Percentiles rank a stretch among this genome's conserved stretches.
phyloP scores from a whole-genome alignment of 2,329 filamentous ascomycete species.

The Cadophora sp. region DNA sequence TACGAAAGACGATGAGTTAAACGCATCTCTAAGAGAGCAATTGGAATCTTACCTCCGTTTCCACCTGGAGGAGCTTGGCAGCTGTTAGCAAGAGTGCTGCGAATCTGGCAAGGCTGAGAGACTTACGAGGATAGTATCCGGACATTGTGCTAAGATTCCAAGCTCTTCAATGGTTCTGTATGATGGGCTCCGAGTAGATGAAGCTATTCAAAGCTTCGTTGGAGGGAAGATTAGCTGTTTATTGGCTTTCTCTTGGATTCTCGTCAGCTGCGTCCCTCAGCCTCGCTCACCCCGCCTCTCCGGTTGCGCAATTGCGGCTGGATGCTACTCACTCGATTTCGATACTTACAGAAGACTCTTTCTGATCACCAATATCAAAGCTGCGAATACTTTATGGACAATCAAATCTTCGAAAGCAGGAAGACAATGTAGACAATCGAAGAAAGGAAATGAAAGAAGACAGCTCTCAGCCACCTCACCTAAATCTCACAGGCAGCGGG shows the following conservation, averaged over 20 bases:
- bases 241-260: constrained; percentile 14
- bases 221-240: constrained; percentile 13
- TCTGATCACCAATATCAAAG: neutral
- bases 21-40: neutral
- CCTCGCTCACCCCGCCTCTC: constrained; percentile 21
- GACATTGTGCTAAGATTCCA: constrained; percentile 37
- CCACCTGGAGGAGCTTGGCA: constrained; percentile 42
- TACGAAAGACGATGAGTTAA: constrained; percentile 25
- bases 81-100: constrained; percentile 32
- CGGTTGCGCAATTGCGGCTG: neutral
- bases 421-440: neutral
- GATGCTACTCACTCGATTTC: constrained; percentile 5
- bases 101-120: constrained; percentile 18
- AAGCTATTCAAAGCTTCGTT: constrained; percentile 26
- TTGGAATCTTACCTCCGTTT: constrained; percentile 35
- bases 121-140: constrained; percentile 47
- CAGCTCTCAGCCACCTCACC: constrained; percentile 18
- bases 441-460: constrained; percentile 9
- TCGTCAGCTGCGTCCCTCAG: constrained; percentile 23
- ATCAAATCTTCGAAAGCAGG: neutral
- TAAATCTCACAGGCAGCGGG: constrained; percentile 18
- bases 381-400: neutral
- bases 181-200: neutral
- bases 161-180: constrained; percentile 4
- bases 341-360: neutral